phyloP scores from a whole-genome alignment of 2,329 filamentous ascomycete species.

The Fusarium sp. region DNA sequence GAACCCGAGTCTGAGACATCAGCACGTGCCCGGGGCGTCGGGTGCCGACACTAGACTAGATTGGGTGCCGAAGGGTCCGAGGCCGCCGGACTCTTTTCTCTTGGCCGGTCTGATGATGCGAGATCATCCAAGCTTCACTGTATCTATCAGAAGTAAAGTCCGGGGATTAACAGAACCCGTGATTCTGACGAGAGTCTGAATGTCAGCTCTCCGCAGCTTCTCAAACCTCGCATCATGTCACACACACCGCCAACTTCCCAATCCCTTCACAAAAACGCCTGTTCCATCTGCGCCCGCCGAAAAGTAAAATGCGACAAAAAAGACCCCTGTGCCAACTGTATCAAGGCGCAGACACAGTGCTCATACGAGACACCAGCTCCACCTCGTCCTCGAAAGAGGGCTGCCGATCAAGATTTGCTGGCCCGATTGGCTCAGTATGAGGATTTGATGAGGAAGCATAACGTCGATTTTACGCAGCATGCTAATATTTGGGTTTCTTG shows the following conservation, averaged over 20 bases:
- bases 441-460: slow-evolving; percentile 44
- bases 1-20: neutral
- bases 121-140: neutral
- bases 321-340: slow-evolving; percentile 59
- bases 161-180: neutral
- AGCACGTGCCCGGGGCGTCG: neutral
- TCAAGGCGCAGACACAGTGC: slow-evolving; percentile 49
- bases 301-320: slow-evolving; percentile 52
- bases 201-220: neutral
- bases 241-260: neutral
- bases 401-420: slow-evolving; percentile 45
- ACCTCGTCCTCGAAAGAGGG: slow-evolving; percentile 43
- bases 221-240: neutral
- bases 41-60: neutral
- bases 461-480: slow-evolving; percentile 36
- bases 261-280: slow-evolving; percentile 30
- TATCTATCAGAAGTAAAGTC: neutral
- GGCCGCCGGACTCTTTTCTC: neutral
- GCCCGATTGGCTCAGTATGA: slow-evolving; percentile 44
- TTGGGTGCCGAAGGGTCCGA: neutral
- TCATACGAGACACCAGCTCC: slow-evolving; percentile 37
- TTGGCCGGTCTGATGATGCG: neutral
- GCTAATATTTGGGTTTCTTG: slow-evolving; percentile 45
- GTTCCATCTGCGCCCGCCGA: slow-evolving; percentile 35
- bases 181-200: neutral